Base-by-base conservation (phyloP, 2,329 filamentous ascomycete genomes). In the Thielaviopsis ethacetica region DNA sequence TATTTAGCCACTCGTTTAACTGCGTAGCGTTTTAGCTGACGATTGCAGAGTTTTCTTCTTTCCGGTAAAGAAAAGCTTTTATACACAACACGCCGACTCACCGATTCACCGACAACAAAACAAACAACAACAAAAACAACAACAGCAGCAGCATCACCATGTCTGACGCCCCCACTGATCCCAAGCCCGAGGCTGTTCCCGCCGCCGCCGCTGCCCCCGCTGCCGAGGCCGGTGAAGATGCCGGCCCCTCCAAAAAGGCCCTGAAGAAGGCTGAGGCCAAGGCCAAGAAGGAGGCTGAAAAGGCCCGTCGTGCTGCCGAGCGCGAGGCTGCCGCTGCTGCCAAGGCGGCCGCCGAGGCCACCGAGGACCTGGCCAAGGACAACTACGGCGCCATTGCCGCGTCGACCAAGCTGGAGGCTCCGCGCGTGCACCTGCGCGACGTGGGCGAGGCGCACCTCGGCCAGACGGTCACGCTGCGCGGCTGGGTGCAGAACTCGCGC, bases 281-380 rank as follows among this genome's bases (percentile, higher is more conserved):
- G 74, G 88, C 91, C 27, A 90, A 90, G 74, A 91, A 91, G 70
- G 91, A 94, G 72, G 87, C 86, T 13, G 78, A 83, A 68, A 94
- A 94, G 72, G 86, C 86, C 66, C 69, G 80, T 69, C 73, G 83
- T 71, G 77, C 81, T 58, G 85, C 84, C n/a, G 86, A 88, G 65
- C 84, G 86, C 67, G 85, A 87, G 68, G 85, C 86, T 62, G 81
- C 81, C 51, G 80, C 82, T 61, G 85, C 84, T 61, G 80, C 82
- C 63, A 82, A 83, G 62, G 83, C 82, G 38, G 79, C 81, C 38
- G 79, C 77, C 53, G 80, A 84, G 61, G 82, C 82, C 57, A 81
- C 80, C 63, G 82, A 86, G 63, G 84, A 88, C 68, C 77, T 76
- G 53, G 82, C 84, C 60, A 84, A 81, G 68, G 85, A 88, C 64